These are phyloP conservation scores for Aspergillus tanneri DNA, from an alignment of 2,329 filamentous ascomycete genomes.

Conservation along the genomic window DNA sequence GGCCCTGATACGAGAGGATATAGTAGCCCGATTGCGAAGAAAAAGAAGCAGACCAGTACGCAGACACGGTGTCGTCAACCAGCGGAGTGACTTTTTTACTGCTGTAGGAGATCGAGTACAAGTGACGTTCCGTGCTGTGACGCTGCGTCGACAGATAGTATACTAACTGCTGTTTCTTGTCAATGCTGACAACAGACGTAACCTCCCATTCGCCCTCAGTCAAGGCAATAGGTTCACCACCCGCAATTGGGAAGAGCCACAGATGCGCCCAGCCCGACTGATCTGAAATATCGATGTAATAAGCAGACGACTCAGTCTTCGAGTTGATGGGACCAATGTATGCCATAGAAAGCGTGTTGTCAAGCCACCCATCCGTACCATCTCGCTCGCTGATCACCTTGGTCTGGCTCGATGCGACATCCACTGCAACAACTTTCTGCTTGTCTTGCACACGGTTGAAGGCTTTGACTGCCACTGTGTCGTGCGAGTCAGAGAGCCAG, in stretches of 20 bases:
- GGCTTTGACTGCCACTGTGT: slow-evolving; percentile 62
- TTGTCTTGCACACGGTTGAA: slow-evolving; percentile 68
- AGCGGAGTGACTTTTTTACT: slow-evolving; percentile 56
- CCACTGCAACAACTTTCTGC: slow-evolving; percentile 62
- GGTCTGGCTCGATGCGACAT: slow-evolving; percentile 50
- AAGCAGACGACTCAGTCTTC: slow-evolving; percentile 36
- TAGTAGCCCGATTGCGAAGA: slow-evolving; percentile 63
- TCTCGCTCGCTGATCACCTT: slow-evolving; percentile 57
- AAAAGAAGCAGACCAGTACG: slow-evolving; percentile 65
- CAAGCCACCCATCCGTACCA: slow-evolving; percentile 61
- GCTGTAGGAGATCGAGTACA: slow-evolving; percentile 64
- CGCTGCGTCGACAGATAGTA: slow-evolving; percentile 66
- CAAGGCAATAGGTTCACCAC: slow-evolving; percentile 57
- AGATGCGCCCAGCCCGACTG: slow-evolving; percentile 65
- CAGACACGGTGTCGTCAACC: slow-evolving; percentile 60
- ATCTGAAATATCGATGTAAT: slow-evolving; percentile 68
- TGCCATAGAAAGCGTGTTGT: slow-evolving; percentile 48
- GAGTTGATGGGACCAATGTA: slow-evolving; percentile 45
- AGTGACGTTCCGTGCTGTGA: slow-evolving; percentile 65
- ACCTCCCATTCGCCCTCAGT: slow-evolving; percentile 68
- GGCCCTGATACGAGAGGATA: slow-evolving; percentile 63
- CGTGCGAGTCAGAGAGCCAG: slow-evolving; percentile 64
- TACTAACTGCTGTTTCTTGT: slow-evolving; percentile 55
- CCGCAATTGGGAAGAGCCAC: slow-evolving; percentile 61
- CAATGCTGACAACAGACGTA: slow-evolving; percentile 58